Base-by-base conservation (phyloP, 345 rosid genomes). In the Dipteronia sinensis region DNA sequence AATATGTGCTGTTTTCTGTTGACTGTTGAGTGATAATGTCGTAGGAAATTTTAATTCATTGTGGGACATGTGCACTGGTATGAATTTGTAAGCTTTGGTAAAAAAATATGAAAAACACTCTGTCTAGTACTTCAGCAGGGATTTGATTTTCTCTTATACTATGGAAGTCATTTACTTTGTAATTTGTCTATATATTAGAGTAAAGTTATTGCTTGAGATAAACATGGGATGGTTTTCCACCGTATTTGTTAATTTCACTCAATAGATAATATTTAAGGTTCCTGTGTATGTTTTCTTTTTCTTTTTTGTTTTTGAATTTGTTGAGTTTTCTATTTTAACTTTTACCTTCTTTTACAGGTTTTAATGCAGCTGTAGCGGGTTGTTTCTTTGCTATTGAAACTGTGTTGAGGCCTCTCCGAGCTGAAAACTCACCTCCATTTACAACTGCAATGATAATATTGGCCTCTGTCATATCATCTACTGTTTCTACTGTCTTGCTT, bases 311-410 rank as follows among this genome's bases (percentile, higher is more conserved):
- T 31, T 17, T 55, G 1, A 29, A 65, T 1, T 67, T 31, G 11
- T 20, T 73, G n/a, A 23, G 31, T 4, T 79, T 75, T 51, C 9
- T 22, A 19, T 23, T 53, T 34, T 23, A 42, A 22, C 25, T 65
- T 4, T 25, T 65, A 38, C 40, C 58, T 69, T 59, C 23, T 75
- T 78, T 55, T 83, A 53, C 87, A 96, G 99, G 98, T 85, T 96
- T 96, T 83, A 96, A 92, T 90, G 99, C 98, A 68, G 97, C 98
- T 38, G 98, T 96, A 12, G 99, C 99, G 31, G 98, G 99, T 79
- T 96, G 97, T 79, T 94, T 96, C 86, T 94, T 96, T 88, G 98
- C 99, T 20, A 94, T 94, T 25, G 99, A 96, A 84, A 96, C 98
- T 15, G 97, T 96, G 58, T 84, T 96, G 71, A 89, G 99, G 81